These are phyloP conservation scores for Penicillium robsamsonii DNA, from an alignment of 495 filamentous ascomycete species.

Conservation along the genomic window DNA sequence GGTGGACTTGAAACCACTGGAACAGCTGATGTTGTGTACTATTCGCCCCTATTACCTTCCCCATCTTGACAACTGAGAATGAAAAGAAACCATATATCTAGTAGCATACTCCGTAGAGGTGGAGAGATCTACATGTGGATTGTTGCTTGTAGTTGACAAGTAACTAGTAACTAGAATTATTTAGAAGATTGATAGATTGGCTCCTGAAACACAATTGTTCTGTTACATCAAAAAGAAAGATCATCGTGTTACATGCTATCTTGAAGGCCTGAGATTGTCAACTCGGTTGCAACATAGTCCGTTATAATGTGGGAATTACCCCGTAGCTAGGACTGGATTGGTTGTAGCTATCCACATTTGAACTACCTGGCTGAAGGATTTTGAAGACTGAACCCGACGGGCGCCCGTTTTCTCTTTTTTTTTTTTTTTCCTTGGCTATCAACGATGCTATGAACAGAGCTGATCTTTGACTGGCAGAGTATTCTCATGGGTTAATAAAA, in stretches of 20 bases:
- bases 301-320: background rate
- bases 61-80: background rate
- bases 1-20: background rate
- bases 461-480: background rate
- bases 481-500: background rate
- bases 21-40: background rate
- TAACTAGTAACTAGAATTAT: background rate
- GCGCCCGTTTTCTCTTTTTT: too few relatives aligned
- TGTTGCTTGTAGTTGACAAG: too few relatives aligned
- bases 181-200: background rate
- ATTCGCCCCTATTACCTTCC: background rate
- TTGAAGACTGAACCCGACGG: background rate
- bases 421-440: background rate
- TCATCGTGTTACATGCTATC: background rate
- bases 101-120: background rate
- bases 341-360: background rate
- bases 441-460: background rate
- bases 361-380: background rate
- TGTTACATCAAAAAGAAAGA: background rate
- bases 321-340: background rate
- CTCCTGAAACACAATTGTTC: background rate
- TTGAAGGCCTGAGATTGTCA: background rate
- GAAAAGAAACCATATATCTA: background rate
- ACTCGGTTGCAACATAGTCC: background rate
- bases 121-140: background rate